phyloP scores from a whole-genome alignment of 1,284 basidiomycete genomes.

The Pisolithus thermaeus region DNA sequence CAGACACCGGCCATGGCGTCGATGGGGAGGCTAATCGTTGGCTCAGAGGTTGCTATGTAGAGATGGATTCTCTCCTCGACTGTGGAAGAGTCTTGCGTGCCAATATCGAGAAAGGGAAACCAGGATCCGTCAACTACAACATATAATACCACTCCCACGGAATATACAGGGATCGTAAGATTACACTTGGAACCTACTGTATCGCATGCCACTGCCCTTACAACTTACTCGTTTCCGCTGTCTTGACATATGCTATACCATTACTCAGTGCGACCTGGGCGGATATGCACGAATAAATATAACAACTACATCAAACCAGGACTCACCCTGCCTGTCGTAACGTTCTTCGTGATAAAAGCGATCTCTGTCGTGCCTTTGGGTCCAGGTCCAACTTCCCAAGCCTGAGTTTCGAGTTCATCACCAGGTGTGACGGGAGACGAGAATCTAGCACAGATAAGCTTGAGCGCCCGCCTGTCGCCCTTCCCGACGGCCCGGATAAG shows the following conservation, averaged over 20 bases:
- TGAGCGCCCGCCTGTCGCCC: conserved; percentile 54
- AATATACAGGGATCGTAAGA: no score
- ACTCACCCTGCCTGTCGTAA: conserved; percentile 62
- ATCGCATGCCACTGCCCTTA: conserved; percentile 22
- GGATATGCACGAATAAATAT: background rate
- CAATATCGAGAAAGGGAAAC: conserved; percentile 8
- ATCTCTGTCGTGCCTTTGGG: conserved; percentile 64
- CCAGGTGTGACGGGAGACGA: conserved; percentile 78
- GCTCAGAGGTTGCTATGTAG: conserved; percentile 74
- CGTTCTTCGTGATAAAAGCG: conserved; percentile 65
- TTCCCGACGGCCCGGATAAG: conserved; percentile 58
- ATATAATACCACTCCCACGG: no score
- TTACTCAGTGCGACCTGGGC: conserved; percentile 46
- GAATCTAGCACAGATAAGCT: conserved; percentile 67
- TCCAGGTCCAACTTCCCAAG: conserved; percentile 71
- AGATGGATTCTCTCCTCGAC: conserved; percentile 63
- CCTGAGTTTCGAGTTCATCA: conserved; percentile 68
- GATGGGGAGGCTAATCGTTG: conserved; percentile 50
- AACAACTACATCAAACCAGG: conserved; percentile 1
- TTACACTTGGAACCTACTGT: background rate
- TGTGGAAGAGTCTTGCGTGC: conserved; percentile 32
- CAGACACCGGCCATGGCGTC: conserved; percentile 27
- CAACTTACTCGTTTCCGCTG: conserved; percentile 47
- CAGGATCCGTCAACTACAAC: background rate
- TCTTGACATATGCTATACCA: conserved; percentile 57